A percentile compares a stretch with the other conserved stretches of the same genome.
phyloP scores from a whole-genome alignment of 768 basidiomycete species.

The Suillus lakei region DNA sequence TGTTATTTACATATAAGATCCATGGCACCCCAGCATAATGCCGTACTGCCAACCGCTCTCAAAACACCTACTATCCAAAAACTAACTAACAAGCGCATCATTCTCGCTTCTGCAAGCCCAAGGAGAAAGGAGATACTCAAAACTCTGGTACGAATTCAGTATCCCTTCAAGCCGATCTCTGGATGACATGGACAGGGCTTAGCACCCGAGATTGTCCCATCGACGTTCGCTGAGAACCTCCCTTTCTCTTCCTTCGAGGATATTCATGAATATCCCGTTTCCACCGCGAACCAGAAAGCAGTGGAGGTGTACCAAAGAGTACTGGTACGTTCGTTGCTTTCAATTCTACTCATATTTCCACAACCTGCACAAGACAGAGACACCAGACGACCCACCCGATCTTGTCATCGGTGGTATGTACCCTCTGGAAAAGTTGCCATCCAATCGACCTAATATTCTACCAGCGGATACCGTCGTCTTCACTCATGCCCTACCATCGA shows the following conservation, averaged over 20 bases:
- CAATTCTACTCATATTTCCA: neutral
- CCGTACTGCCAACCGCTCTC: slow-evolving; percentile 68
- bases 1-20: slow-evolving; percentile 2
- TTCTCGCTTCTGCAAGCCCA: slow-evolving; percentile 88
- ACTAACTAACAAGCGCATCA: slow-evolving; percentile 74
- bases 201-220: slow-evolving; percentile 71
- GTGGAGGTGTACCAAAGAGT: slow-evolving; percentile 87
- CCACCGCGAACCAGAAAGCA: slow-evolving; percentile 80
- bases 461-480: slow-evolving; percentile 97
- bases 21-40: slow-evolving; percentile 46
- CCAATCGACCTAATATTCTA: slow-evolving; percentile 1
- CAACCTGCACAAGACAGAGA: slow-evolving; percentile 39
- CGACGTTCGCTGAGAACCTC: slow-evolving; percentile 82
- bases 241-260: slow-evolving; percentile 68
- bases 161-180: neutral
- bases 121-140: slow-evolving; percentile 83
- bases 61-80: slow-evolving; percentile 64
- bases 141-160: slow-evolving; percentile 63
- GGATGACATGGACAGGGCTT: slow-evolving; percentile 50
- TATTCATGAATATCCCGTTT: slow-evolving; percentile 73
- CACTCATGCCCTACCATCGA: slow-evolving; percentile 67
- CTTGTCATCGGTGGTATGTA: slow-evolving; percentile 75
- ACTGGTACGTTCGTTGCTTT: slow-evolving; percentile 49
- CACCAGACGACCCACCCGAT: slow-evolving; percentile 75
- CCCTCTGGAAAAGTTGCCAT: neutral